Percentiles rank a stretch among this genome's conserved stretches.
phyloP scores from a whole-genome alignment of 2,329 filamentous ascomycete species.

The Nakataea oryzae region DNA sequence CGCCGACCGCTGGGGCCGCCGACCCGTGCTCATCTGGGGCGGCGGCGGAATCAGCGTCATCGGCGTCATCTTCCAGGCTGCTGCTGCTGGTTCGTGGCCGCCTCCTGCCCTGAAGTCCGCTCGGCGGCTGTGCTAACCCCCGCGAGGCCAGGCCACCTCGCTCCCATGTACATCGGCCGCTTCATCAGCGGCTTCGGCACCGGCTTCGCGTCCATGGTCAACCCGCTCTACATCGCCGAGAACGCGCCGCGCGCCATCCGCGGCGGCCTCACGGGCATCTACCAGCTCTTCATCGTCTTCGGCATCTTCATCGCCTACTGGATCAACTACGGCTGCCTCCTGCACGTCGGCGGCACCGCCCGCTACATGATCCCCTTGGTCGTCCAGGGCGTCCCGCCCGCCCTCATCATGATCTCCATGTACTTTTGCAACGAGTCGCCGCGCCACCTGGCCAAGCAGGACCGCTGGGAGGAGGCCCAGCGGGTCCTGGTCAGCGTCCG shows the following conservation, averaged over 20 bases:
- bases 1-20: not conserved
- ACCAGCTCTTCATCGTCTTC: constrained; percentile 45
- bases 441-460: constrained; percentile 47
- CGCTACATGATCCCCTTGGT: constrained; percentile 46
- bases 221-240: constrained; percentile 50
- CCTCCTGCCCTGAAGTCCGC: too few species aligned
- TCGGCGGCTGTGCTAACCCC: too few species aligned
- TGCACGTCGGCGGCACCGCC: constrained; percentile 28
- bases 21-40: not conserved
- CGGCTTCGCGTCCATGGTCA: constrained; percentile 42
- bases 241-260: constrained; percentile 48
- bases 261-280: constrained; percentile 47
- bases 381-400: constrained; percentile 44
- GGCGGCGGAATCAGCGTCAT: constrained; percentile 12
- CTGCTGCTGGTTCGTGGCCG: constrained; percentile 7
- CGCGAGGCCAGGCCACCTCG: constrained; percentile 12
- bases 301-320: constrained; percentile 41
- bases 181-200: constrained; percentile 43
- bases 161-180: constrained; percentile 19
- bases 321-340: constrained; percentile 40
- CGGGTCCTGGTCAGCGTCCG: constrained; percentile 21
- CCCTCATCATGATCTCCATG: constrained; percentile 43
- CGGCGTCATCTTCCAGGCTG: constrained; percentile 19
- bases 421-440: constrained; percentile 49
- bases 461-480: constrained; percentile 39